Percentiles rank a stretch among this genome's conserved stretches.
Evolutionary conservation across 2,329 filamentous ascomycete species (phyloP).

Genomic region (Tympanopsis confertula): DNA sequence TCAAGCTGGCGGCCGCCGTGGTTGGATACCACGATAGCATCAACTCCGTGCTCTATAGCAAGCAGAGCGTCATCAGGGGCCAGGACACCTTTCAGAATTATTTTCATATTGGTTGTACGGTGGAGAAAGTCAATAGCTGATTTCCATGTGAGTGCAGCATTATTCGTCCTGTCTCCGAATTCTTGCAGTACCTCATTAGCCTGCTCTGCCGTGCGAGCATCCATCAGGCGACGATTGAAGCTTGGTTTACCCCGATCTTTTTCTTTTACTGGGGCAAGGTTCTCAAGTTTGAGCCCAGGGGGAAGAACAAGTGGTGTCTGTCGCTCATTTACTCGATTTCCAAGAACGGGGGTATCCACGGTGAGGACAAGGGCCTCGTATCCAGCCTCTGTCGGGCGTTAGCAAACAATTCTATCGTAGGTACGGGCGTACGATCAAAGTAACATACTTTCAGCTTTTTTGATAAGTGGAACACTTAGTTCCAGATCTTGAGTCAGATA

Average conservation of each 20-base stretch:
- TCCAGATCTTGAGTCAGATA: slow-evolving; percentile 10
- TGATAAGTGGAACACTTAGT: slow-evolving; percentile 10
- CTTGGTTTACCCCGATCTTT: slow-evolving; percentile 9
- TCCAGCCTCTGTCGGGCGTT: too few species aligned
- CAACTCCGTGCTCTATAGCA: slow-evolving; percentile 24
- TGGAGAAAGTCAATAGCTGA: slow-evolving; percentile 11
- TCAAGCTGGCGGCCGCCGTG: slow-evolving; percentile 40
- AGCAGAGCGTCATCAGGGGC: slow-evolving; percentile 16
- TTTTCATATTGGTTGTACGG: slow-evolving; percentile 12
- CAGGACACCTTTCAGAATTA: slow-evolving; percentile 21
- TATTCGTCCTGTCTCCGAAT: slow-evolving; percentile 12
- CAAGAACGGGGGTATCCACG: slow-evolving; percentile 15
- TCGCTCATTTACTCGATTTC: slow-evolving; percentile 15
- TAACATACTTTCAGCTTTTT: slow-evolving; percentile 11
- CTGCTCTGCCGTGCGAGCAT: slow-evolving; percentile 6
- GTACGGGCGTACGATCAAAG: too few species aligned
- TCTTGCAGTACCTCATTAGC: slow-evolving; percentile 7
- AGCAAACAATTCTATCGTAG: too few species aligned
- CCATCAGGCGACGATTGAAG: slow-evolving; percentile 8
- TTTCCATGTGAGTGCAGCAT: slow-evolving; percentile 8
- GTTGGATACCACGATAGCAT: slow-evolving; percentile 34
- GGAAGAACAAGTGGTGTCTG: slow-evolving; percentile 11
- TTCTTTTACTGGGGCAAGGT: slow-evolving; percentile 6
- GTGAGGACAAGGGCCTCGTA: slow-evolving; percentile 16
- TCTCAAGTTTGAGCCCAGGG: slow-evolving; percentile 9